These are phyloP conservation scores for Malassezia japonica DNA, from an alignment of 1,284 basidiomycete genomes.

Conservation along the genomic window DNA sequence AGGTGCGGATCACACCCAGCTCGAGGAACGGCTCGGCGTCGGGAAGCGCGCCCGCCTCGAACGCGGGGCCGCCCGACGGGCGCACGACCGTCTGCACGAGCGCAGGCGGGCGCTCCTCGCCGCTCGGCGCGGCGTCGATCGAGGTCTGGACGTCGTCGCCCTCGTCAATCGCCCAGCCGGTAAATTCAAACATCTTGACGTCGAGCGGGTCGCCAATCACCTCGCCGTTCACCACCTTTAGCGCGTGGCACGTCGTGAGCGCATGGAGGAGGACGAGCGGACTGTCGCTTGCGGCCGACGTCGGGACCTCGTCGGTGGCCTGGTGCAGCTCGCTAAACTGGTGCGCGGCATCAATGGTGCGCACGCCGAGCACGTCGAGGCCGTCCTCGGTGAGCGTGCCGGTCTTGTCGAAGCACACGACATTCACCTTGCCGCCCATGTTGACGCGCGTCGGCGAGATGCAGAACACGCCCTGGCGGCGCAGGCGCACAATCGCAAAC, in stretches of 20 bases:
- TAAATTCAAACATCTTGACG: conserved; percentile 80
- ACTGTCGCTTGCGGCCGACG: not conserved
- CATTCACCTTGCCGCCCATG: conserved; percentile 89
- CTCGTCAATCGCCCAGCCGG: conserved; percentile 91
- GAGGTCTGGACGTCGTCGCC: conserved; percentile 49
- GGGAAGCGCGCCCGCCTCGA: conserved; percentile 83
- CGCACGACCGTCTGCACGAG: conserved; percentile 94
- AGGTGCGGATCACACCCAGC: conserved; percentile 81
- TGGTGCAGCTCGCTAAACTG: conserved; percentile 85
- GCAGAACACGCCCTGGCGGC: conserved; percentile 84
- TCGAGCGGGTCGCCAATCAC: conserved; percentile 91
- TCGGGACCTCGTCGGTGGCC: conserved; percentile 66
- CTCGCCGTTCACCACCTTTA: conserved; percentile 82
- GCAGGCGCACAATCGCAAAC: conserved; percentile 81
- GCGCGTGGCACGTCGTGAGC: conserved; percentile 86
- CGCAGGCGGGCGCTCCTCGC: conserved; percentile 64
- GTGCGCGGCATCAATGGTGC: conserved; percentile 50
- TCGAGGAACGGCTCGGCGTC: conserved; percentile 55
- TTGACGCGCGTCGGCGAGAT: conserved; percentile 95
- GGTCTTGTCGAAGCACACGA: conserved; percentile 99
- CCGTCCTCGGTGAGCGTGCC: conserved; percentile 97
- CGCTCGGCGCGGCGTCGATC: conserved; percentile 37
- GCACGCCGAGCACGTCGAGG: conserved; percentile 68
- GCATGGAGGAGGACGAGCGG: conserved; percentile 74
- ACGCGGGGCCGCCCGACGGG: conserved; percentile 79